Evolutionary conservation across 163 green algal species (phyloP).

Genomic region (Chloroidium sp.): DNA sequence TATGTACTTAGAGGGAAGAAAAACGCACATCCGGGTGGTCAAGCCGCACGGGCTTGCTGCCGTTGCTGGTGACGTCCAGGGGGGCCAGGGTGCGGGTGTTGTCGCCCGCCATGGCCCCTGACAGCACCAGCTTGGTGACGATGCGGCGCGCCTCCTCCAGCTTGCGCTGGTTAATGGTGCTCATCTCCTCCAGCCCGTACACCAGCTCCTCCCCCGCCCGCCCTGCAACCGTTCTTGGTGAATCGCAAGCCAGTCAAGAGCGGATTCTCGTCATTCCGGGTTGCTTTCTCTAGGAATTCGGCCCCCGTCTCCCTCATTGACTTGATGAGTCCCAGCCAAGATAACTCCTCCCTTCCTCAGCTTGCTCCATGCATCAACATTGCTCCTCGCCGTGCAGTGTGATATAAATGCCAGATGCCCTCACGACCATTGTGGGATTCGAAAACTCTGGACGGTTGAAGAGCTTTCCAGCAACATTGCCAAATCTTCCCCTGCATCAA

Average conservation of each 20-base stretch:
- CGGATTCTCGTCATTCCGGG: not conserved
- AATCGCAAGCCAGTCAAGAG: not conserved
- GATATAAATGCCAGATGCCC: too few species aligned
- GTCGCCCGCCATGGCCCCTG: conserved; percentile 28
- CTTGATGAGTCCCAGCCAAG: too few species aligned
- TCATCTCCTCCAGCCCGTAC: conserved; percentile 69
- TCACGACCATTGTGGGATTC: too few species aligned
- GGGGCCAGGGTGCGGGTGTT: conserved; percentile 19
- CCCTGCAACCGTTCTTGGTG: conserved; percentile 10
- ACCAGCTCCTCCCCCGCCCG: conserved; percentile 61
- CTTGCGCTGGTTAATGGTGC: conserved; percentile 54
- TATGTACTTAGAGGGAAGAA: too few species aligned
- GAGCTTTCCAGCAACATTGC: too few species aligned
- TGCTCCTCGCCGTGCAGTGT: too few species aligned
- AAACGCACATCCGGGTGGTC: too few species aligned
- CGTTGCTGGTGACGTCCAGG: conserved; percentile 1
- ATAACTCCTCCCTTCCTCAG: too few species aligned
- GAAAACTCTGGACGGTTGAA: too few species aligned
- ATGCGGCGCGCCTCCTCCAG: conserved; percentile 46
- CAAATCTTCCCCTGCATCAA: not conserved
- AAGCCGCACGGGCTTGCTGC: not conserved
- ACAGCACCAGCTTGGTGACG: conserved; percentile 47
- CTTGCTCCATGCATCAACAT: too few species aligned
- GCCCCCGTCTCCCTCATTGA: too few species aligned
- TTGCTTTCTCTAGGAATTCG: not conserved